phyloP scores from a whole-genome alignment of 345 rosid species.

The Microcos paniculata region DNA sequence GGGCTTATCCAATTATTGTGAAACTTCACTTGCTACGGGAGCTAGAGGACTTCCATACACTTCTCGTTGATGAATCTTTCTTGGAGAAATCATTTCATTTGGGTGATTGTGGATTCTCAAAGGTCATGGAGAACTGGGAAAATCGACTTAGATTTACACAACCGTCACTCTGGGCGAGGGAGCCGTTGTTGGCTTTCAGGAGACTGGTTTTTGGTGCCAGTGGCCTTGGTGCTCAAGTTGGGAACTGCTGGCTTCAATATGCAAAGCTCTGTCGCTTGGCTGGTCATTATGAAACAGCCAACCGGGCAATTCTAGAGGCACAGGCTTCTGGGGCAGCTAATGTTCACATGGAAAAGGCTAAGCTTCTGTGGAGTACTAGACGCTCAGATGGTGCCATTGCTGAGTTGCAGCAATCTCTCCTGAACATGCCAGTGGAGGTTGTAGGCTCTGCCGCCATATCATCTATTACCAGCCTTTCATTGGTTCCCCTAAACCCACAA shows the following conservation, averaged over 20 bases:
- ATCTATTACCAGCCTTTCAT: constrained; percentile 68
- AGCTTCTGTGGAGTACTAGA: constrained; percentile 88
- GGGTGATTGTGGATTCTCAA: constrained; percentile 55
- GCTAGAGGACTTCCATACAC: constrained; percentile 77
- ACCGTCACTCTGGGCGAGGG: constrained; percentile 94
- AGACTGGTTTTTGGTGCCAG: constrained; percentile 85
- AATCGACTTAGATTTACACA: constrained; percentile 86
- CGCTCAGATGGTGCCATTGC: constrained; percentile 89
- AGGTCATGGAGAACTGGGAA: constrained; percentile 77
- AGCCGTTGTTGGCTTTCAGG: constrained; percentile 88
- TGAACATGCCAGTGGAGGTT: constrained; percentile 84
- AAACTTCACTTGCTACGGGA: constrained; percentile 89
- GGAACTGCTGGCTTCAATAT: constrained; percentile 94
- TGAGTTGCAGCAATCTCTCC: constrained; percentile 86
- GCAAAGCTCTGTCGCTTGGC: constrained; percentile 98
- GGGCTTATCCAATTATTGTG: constrained; percentile 91
- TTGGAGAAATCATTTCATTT: constrained; percentile 69
- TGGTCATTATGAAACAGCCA: constrained; percentile 95
- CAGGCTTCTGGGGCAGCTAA: constrained; percentile 88
- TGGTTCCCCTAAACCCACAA: constrained; percentile 65
- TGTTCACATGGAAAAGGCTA: constrained; percentile 94
- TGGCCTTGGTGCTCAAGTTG: constrained; percentile 85
- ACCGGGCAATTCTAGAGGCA: constrained; percentile 89
- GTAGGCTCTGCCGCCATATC: constrained; percentile 70
- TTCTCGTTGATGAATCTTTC: constrained; percentile 74